Evolutionary conservation across 192 early-diverging fungal genomes (phyloP).

Genomic region (Spizellomyces punctatus): DNA sequence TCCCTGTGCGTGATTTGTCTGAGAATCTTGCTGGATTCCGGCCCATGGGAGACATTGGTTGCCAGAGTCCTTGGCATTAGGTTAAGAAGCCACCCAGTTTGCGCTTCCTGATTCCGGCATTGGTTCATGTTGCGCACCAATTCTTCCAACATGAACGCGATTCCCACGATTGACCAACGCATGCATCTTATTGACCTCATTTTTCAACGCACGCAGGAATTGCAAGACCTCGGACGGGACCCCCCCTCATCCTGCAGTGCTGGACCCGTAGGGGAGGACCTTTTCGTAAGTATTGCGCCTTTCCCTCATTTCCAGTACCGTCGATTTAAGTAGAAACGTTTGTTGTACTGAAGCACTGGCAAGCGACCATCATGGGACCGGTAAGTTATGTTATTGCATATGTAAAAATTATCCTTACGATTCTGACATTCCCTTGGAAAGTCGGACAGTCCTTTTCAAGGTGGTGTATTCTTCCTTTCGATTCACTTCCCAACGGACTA

Average conservation of each 20-base stretch:
- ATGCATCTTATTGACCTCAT: neutral
- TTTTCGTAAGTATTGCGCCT: constrained; percentile 47
- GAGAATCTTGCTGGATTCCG: no score
- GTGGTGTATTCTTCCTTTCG: constrained; percentile 95
- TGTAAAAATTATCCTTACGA: neutral
- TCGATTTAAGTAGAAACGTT: neutral
- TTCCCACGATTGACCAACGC: no score
- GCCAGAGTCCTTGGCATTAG: no score
- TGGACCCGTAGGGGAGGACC: constrained; percentile 89
- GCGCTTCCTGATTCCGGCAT: no score
- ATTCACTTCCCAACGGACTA: constrained; percentile 99
- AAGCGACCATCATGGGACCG: constrained; percentile 99
- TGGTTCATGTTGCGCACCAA: no score
- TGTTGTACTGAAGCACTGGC: constrained; percentile 73
- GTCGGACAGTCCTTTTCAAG: constrained; percentile 88
- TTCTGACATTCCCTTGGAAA: constrained; percentile 35
- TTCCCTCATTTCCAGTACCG: neutral
- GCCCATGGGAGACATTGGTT: no score
- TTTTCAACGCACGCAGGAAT: constrained; percentile 49
- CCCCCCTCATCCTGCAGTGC: constrained; percentile 97
- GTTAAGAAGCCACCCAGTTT: no score
- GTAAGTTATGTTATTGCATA: constrained; percentile 50
- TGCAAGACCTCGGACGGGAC: constrained; percentile 94
- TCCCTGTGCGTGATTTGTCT: no score
- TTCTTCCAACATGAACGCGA: no score